phyloP scores from a whole-genome alignment of 345 rosid species.

The Aquilaria sinensis region DNA sequence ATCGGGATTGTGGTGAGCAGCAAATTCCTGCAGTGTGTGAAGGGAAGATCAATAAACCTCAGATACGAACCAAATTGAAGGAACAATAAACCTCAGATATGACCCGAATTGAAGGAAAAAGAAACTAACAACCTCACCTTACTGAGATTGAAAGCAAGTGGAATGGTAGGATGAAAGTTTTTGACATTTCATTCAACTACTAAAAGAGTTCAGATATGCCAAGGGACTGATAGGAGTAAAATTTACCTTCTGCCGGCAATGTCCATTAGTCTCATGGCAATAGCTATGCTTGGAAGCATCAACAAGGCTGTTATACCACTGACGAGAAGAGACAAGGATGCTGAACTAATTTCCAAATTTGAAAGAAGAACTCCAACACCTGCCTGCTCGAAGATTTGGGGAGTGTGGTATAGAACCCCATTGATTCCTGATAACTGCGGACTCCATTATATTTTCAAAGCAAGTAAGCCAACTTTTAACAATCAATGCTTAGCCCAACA shows the following conservation, averaged over 20 bases:
- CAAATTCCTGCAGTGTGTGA: conserved; percentile 52
- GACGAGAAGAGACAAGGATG: conserved; percentile 66
- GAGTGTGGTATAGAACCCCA: conserved; percentile 88
- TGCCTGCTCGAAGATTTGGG: conserved; percentile 88
- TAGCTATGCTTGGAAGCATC: conserved; percentile 86
- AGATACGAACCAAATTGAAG: background rate
- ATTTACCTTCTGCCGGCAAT: conserved; percentile 73
- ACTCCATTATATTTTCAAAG: background rate
- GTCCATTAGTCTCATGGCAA: conserved; percentile 95
- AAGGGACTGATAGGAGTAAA: too few species aligned
- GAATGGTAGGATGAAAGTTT: background rate
- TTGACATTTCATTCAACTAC: too few species aligned
- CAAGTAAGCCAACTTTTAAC: background rate
- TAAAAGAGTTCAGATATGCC: too few species aligned
- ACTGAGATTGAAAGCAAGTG: too few species aligned
- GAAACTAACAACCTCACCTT: too few species aligned
- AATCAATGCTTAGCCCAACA: too few species aligned
- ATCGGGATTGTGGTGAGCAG: conserved; percentile 69
- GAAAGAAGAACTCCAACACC: conserved; percentile 80
- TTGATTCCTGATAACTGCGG: conserved; percentile 85
- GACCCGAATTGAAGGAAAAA: too few species aligned
- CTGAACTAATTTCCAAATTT: conserved; percentile 54
- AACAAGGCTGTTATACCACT: conserved; percentile 74
- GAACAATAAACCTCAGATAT: background rate
- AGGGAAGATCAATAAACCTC: background rate